Evolutionary conservation across 495 filamentous ascomycete species (phyloP).

Genomic region (Hyaloscypha bicolor): DNA sequence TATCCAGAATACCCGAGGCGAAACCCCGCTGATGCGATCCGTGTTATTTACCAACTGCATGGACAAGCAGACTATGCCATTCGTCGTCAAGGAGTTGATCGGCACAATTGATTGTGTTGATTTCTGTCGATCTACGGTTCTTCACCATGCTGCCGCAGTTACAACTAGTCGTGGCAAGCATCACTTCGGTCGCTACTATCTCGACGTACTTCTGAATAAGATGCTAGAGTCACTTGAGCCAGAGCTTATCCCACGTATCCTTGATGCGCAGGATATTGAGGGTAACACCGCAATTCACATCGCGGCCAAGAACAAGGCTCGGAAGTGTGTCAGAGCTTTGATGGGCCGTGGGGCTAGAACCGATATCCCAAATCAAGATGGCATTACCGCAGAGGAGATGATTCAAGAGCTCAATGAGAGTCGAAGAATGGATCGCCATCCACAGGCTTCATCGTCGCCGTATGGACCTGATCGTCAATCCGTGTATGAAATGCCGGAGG

Average conservation of each 20-base stretch:
- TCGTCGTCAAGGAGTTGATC: conserved; percentile 75
- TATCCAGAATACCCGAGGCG: conserved; percentile 73
- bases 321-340: conserved; percentile 72
- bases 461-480: conserved; percentile 48
- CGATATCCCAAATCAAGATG: conserved; percentile 77
- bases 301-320: conserved; percentile 75
- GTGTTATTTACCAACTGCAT: conserved; percentile 96
- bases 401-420: conserved; percentile 61
- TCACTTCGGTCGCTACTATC: conserved; percentile 85
- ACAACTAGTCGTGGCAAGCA: conserved; percentile 78
- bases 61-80: conserved; percentile 83
- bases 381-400: conserved; percentile 76
- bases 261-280: conserved; percentile 76
- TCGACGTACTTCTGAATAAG: conserved; percentile 86
- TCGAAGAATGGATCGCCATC: conserved; percentile 38
- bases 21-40: conserved; percentile 92
- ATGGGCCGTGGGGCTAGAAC: conserved; percentile 72
- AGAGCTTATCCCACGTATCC: conserved; percentile 66
- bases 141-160: conserved; percentile 89
- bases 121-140: conserved; percentile 76
- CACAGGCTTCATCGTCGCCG: conserved; percentile 62
- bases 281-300: conserved; percentile 91
- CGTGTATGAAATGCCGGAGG: conserved; percentile 39
- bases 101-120: conserved; percentile 76
- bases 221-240: conserved; percentile 67